Evolutionary conservation across 495 filamentous ascomycete genomes (phyloP).

Genomic region (Bacidia gigantensis): DNA sequence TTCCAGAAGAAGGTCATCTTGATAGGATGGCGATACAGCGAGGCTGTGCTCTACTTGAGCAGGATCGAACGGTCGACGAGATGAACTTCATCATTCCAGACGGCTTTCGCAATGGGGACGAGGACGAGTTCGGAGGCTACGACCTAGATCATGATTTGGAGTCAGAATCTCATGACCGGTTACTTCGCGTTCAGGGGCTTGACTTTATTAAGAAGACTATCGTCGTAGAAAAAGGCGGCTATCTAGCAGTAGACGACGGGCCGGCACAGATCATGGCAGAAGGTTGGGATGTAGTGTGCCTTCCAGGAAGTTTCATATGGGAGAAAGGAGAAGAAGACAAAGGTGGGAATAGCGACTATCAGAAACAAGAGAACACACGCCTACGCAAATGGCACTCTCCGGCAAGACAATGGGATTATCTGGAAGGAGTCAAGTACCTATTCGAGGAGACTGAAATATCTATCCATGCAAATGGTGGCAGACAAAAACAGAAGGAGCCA

Average conservation of each 20-base stretch:
- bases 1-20: slow-evolving; percentile 13
- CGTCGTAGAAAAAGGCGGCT: slow-evolving; percentile 13
- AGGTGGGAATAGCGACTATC: slow-evolving; percentile 14
- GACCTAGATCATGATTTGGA: slow-evolving; percentile 16
- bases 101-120: slow-evolving; percentile 16
- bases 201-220: slow-evolving; percentile 17
- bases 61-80: slow-evolving; percentile 12
- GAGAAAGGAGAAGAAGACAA: slow-evolving; percentile 13
- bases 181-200: slow-evolving; percentile 8
- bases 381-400: slow-evolving; percentile 12
- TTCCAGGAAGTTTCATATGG: slow-evolving; percentile 18
- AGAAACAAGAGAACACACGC: slow-evolving; percentile 13
- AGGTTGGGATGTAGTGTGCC: slow-evolving; percentile 14
- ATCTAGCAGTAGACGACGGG: slow-evolving; percentile 13
- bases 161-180: slow-evolving; percentile 8
- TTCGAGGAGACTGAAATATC: slow-evolving; percentile 7
- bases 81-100: slow-evolving; percentile 16
- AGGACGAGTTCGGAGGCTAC: slow-evolving; percentile 14
- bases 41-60: slow-evolving; percentile 9
- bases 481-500: slow-evolving; percentile 1
- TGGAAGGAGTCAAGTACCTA: slow-evolving; percentile 8
- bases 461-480: slow-evolving; percentile 13
- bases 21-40: slow-evolving; percentile 14
- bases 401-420: slow-evolving; percentile 3
- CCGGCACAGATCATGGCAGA: slow-evolving; percentile 13